Evolutionary conservation across 768 basidiomycete genomes (phyloP), one percentile per base, ranked within the genome.

Genomic region (Collybia nuda): DNA sequence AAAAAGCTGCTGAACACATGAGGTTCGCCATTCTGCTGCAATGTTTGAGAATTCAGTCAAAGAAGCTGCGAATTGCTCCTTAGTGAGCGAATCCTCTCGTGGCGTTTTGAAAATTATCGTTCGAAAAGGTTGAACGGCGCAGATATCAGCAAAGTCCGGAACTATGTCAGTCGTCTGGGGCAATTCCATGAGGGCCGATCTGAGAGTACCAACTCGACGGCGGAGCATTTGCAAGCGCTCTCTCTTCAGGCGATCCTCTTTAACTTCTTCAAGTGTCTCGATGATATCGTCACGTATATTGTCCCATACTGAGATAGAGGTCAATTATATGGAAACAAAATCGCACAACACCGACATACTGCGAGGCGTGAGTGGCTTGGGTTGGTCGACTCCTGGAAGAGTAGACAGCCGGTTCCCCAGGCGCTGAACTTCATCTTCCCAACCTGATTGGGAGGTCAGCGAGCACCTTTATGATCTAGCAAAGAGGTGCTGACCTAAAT

Each of bases 281-380:
- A 68, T 53, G 5, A 67, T 45, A 2, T 56, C 52, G 1, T 43
- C 42, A 40, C 58, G 55, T 1, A 67, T 60, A 6, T 53, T 57
- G 9, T 55, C 45, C 69, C 67, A 68, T 18, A 52, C 67, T 66
- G 19, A 39, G 15, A 36, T 17, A 14, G 23, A 17, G 26, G 14
- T 41, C 24, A 8, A 11, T 21, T 12, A 36, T 18, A 12, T 22
- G 15, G 5, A 22, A 37, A 21, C 5, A 32, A 22, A 28, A 19
- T 11, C 11, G 36, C 12, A 19, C 18, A 28, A 24, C 38, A 5
- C 21, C 1, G 8, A 48, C 56, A 41, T 29, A 62, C 63, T 52
- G 42, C 58, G 56, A 21, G 66, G 65, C 6, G 60, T 64, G 3
- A 70, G 56, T 11, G 48, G 48, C 39, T 52, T 54, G 2, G 58